Conservation (phyloP, 805 yeast species). For the Wickerhamomyces bovis region DNA sequence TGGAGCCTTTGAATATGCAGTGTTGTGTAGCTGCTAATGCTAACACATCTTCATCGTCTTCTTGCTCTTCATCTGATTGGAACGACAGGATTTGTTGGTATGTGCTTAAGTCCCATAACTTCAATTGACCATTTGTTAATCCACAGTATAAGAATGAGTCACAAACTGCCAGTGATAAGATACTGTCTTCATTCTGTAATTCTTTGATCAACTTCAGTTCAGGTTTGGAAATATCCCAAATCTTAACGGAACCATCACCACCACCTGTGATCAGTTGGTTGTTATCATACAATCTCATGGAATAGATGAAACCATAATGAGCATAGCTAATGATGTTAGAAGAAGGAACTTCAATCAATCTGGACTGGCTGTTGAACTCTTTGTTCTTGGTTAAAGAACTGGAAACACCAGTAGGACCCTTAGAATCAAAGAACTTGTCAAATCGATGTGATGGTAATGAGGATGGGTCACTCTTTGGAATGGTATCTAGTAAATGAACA, state of each 20-base stretch:
- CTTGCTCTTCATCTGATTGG: conserved; percentile 30
- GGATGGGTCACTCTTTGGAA: conserved; percentile 26
- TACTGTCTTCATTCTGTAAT: conserved; percentile 61
- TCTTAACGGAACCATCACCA: conserved; percentile 83
- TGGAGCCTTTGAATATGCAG: conserved; percentile 55
- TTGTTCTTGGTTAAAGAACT: conserved; percentile 8
- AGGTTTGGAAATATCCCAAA: conserved; percentile 53
- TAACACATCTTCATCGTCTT: conserved; percentile 40
- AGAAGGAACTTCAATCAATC: conserved; percentile 61
- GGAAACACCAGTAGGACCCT: conserved; percentile 68
- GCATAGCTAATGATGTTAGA: conserved; percentile 71
- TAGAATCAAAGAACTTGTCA: conserved; percentile 84
- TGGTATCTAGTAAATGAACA: conserved; percentile 37
- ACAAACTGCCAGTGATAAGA: conserved; percentile 59
- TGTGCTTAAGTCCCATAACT: conserved; percentile 84
- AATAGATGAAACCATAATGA: conserved; percentile 85
- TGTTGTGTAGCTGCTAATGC: conserved; percentile 51
- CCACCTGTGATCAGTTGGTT: conserved; percentile 63
- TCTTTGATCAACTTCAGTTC: conserved; percentile 25
- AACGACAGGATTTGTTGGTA: conserved; percentile 52
- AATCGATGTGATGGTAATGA: conserved; percentile 60
- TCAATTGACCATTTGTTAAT: conserved; percentile 63
- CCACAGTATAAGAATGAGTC: conserved; percentile 82
- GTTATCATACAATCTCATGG: conserved; percentile 34
- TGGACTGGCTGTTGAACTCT: conserved; percentile 9